Base-by-base conservation (phyloP, 2,329 filamentous ascomycete species). In the Fusarium scirpi region DNA sequence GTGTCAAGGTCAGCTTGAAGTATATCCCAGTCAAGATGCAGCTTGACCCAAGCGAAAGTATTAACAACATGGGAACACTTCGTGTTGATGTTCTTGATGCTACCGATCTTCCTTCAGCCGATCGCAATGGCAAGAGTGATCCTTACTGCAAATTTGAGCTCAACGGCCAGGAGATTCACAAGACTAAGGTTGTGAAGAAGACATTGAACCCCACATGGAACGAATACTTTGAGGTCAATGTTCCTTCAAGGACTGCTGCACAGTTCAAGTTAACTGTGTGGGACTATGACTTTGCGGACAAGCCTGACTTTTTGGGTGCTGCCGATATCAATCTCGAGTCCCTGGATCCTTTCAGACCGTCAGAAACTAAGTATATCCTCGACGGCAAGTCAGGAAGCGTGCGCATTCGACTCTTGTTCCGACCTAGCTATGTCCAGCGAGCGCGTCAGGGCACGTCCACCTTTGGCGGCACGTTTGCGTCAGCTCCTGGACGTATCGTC, bases 51-150 rank as follows among this genome's bases (percentile, higher is more conserved):
- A 94, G 91, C 75, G 96, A 99, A 82, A 98, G 94, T 77, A 97
- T 99, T 85, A 98, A 98, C 88, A 99, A 99, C 82, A 97, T 97
- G 89, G 96, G 96, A 64, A 94, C 90, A 62, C 90, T 99, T 24
- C 92, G 94, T 22, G 93, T 99, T n/a, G 94, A 98, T 76, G 87
- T 99, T 20, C 84, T 98, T 40, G 94, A 97, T 79, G 96, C 91
- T 20, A 84, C 88, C 11, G 91, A 97, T 64, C 87, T 99, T n/a
- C 96, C 96, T 10, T 91, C 96, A 2, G 95, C 95, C 29, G 96
- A 99, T 77, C 91, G 94, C 34, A 99, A 99, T 78, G 96, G 96
- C 73, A 98, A 92, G 86, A 98, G 94, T 75, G 96, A 99, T 77
- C 96, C 96, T 7, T 99, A 95, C 84, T 97, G 93, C 87, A 95